Percentiles rank a stretch among this genome's conserved stretches.
phyloP scores from a whole-genome alignment of 208 protist species.

The Trypanosoma congolense region DNA sequence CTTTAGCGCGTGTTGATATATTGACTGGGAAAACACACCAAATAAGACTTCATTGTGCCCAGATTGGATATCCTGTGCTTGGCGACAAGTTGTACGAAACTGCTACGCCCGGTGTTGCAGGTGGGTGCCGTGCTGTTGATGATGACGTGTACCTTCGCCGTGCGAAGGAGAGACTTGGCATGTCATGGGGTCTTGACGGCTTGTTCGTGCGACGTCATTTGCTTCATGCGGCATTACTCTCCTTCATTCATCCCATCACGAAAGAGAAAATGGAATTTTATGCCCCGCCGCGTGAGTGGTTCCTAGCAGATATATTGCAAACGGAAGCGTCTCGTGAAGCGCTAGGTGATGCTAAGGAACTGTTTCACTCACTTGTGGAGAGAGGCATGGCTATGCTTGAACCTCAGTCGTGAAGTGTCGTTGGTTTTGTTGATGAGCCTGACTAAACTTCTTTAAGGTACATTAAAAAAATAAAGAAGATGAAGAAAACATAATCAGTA shows the following conservation, averaged over 20 bases:
- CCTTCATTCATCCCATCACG: constrained; percentile 39
- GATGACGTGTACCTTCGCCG: constrained; percentile 69
- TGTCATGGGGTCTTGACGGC: constrained; percentile 3
- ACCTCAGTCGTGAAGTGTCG: too few species aligned
- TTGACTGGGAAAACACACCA: constrained; percentile 74
- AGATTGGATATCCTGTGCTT: constrained; percentile 58
- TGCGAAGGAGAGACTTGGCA: constrained; percentile 17
- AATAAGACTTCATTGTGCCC: constrained; percentile 70
- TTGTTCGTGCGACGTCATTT: constrained; percentile 53
- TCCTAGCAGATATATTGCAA: constrained; percentile 48
- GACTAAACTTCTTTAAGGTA: too few species aligned
- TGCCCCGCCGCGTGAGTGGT: constrained; percentile 31
- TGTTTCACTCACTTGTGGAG: too few species aligned
- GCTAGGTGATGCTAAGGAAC: too few species aligned
- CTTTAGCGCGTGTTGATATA: constrained; percentile 57
- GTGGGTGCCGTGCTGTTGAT: constrained; percentile 30
- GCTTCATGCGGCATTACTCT: constrained; percentile 51
- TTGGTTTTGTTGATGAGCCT: too few species aligned
- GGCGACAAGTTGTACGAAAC: constrained; percentile 82
- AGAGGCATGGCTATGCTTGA: too few species aligned
- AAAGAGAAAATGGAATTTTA: constrained; percentile 23
- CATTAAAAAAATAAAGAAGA: too few species aligned
- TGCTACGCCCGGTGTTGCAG: constrained; percentile 25
- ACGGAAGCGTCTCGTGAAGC: too few species aligned
- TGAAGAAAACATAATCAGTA: too few species aligned